Base-by-base conservation (phyloP, 345 rosid species). In the Sisymbrium irio region DNA sequence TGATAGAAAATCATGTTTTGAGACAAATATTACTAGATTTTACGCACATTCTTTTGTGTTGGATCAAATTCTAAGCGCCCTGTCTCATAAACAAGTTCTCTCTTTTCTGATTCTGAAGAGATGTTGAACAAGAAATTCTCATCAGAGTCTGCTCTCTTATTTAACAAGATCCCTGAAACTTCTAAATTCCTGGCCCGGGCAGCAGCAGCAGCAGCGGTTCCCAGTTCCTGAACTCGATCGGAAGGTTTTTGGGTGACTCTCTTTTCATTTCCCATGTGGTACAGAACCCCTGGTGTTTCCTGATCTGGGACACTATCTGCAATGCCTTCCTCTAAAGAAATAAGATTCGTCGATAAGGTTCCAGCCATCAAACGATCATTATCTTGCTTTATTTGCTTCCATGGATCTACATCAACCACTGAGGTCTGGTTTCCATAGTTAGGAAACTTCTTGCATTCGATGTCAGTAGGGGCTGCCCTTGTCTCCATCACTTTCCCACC, bases 91-190 rank as follows among this genome's bases (percentile, higher is more conserved):
- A 10, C 13, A 64, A 58, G 27, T 32, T 76, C 60, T 27, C 11
- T 63, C 69, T 58, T 78, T 15, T 65, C 63, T 75, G 83, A 59
- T 47, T 71, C 83, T 59, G 82, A 53, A 11, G 69, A 30, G 37
- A 68, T 64, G 79, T 51, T 71, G 62, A 72, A 73, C 25, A 20
- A 51, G 56, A 69, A 68, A 67, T 72, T 61, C 62, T 71, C 83
- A 65, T 32, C 74, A 44, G 19, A 19, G 5, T n/a, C 41, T 9
- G 7, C 33, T 69, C 54, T 67, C 37, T 37, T 59, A 30, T 60
- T 60, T 32, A 60, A 41, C 5, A 67, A 67, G 35, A 47, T 15
- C 37, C 68, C 54, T 42, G 46, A 63, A 62, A 75, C 67, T 56
- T 77, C 86, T 61, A 76, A 57, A 46, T 65, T 77, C 51, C 58